Evolutionary conservation across 208 protist genomes (phyloP).

Genomic region (Acanthamoeba lenticulata): DNA sequence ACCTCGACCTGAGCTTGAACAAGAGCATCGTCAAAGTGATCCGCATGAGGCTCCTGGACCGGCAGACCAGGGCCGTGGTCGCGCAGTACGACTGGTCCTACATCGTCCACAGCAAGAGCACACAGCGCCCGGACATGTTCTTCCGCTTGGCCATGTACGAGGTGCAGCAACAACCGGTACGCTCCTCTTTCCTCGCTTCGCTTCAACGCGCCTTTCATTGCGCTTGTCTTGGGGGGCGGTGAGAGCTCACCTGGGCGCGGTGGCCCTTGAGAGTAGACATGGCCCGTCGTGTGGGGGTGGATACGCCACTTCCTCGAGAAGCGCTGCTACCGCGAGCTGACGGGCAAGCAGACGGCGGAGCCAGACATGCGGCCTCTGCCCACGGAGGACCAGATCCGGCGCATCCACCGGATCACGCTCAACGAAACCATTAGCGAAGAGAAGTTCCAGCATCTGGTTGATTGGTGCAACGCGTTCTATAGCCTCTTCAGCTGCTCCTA

Average conservation of each 20-base stretch:
- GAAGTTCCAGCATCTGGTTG: neutral
- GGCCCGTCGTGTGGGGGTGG: neutral
- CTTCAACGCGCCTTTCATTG: neutral
- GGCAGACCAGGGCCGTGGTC: neutral
- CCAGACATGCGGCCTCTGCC: neutral
- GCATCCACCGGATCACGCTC: neutral
- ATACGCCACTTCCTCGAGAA: neutral
- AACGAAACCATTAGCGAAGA: neutral
- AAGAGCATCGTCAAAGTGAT: no score
- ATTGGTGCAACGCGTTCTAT: neutral
- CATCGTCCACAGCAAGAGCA: conserved; percentile 19
- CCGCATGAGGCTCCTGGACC: no score
- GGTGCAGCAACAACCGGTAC: neutral
- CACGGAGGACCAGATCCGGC: neutral
- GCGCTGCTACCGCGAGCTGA: neutral
- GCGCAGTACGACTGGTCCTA: neutral
- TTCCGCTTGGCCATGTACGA: neutral
- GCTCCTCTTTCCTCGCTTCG: neutral
- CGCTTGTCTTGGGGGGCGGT: neutral
- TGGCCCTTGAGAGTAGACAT: neutral
- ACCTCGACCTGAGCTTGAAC: no score
- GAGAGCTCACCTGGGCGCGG: no score
- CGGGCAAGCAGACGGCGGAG: neutral
- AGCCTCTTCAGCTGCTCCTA: neutral
- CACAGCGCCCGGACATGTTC: conserved; percentile 3